Evolutionary conservation across 169 alveolate genomes (phyloP), one percentile per base, ranked within the genome.

Genomic region (Plasmodium knowlesi): DNA sequence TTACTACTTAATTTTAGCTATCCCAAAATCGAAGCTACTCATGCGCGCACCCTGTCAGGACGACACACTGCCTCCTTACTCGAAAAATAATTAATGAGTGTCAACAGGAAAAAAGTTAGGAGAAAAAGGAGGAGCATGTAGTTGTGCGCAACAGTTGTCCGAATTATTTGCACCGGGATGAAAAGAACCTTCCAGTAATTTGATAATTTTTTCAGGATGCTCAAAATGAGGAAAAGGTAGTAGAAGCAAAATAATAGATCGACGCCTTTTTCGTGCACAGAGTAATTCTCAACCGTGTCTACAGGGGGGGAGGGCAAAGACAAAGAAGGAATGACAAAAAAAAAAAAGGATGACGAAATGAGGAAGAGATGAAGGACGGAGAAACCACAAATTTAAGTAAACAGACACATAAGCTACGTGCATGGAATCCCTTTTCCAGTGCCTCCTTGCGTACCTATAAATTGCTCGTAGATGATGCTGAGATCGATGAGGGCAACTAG

Each of bases 401-500:
- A 9, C 57, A 46, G n/a, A 12, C 57, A 46, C 57, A 12, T 12
- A 46, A 46, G 16, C 16, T 12, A 46, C n/a, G 3, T n/a, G 4
- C 57, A n/a, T 46, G 57, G 10, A 46, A 46, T 12, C n/a, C 57
- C 57, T 46, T 46, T 32, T 0, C 82, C 22, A 32, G 28, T 16
- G 14, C 37, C 34, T 39, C 81, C 8, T 1, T 22, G 28, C 16
- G 71, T 67, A 88, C 94, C 88, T 54, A 88, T 61, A 34, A 88
- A 78, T 34, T 88, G 94, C 82, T 88, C 73, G 22, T 88, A 88
- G 16, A 78, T 71, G 46, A 88, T 78, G 54, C 73, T 72, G 37
- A 79, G n/a, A 32, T 78, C 70, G 70, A 88, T 37, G 71, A 79
- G 34, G 9, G 12, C 19, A 0, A 79, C 73, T 39, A 88, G 57